These are phyloP conservation scores for Herpetospermum pedunculosum DNA, from an alignment of 306 rosid genomes.

Conservation along the genomic window DNA sequence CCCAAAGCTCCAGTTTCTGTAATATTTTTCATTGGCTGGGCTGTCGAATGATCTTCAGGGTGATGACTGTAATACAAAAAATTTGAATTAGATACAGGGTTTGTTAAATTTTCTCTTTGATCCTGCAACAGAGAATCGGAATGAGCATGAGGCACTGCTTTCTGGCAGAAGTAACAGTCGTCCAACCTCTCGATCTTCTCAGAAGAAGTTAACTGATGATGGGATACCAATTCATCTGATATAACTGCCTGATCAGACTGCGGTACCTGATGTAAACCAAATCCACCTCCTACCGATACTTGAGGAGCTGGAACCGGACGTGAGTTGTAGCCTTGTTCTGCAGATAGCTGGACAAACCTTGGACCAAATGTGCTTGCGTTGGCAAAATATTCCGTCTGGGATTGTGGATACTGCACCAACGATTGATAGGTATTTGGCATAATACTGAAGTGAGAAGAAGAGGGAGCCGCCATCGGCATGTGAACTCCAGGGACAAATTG, in stretches of 20 bases:
- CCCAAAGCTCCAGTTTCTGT: constrained; percentile 33
- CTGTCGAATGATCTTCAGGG: constrained; percentile 31
- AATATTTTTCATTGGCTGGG: constrained; percentile 34
- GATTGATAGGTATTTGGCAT: constrained; percentile 39
- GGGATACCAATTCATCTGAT: constrained; percentile 40
- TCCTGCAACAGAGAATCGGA: constrained; percentile 54
- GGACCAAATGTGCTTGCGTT: constrained; percentile 44
- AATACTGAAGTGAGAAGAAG: constrained; percentile 37
- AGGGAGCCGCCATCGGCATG: constrained; percentile 35
- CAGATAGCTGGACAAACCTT: constrained; percentile 51
- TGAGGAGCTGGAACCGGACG: constrained; percentile 47
- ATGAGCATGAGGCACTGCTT: constrained; percentile 70
- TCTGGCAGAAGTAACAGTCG: constrained; percentile 68
- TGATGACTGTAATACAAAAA: constrained; percentile 35
- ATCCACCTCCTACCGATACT: constrained; percentile 34
- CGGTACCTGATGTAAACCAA: constrained; percentile 64
- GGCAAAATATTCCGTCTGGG: constrained; percentile 37
- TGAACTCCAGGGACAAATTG: constrained; percentile 43
- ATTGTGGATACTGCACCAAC: constrained; percentile 41
- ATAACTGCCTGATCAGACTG: constrained; percentile 32
- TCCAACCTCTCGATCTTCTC: constrained; percentile 34
- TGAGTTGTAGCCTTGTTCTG: constrained; percentile 46
- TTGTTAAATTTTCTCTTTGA: constrained; percentile 27
- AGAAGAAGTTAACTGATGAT: constrained; percentile 38
- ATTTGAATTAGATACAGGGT: constrained; percentile 33